Conservation (phyloP, 2,329 filamentous ascomycete species). For the Botrytis cinerea region DNA sequence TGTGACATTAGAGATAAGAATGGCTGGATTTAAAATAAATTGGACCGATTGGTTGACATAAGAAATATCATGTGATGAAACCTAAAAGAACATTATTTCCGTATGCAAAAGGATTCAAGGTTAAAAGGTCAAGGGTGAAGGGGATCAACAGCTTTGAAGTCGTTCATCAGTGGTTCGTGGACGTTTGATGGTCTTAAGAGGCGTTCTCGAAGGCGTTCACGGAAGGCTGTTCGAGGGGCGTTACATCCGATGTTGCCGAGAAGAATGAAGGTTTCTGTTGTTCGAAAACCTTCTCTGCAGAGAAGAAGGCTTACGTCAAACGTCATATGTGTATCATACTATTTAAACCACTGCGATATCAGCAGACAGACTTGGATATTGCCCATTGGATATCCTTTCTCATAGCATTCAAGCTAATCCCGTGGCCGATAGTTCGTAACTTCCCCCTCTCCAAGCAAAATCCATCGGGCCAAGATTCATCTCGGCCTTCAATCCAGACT, state of each 20-base stretch:
- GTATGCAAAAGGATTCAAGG: not conserved
- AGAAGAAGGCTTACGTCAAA: not conserved
- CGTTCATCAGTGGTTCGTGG: not conserved
- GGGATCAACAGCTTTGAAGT: not conserved
- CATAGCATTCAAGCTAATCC: not conserved
- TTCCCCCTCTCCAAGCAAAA: not conserved
- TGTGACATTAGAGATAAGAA: conserved; percentile 6
- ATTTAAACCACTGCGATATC: not conserved
- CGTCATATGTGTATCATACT: not conserved
- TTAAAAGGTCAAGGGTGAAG: not conserved
- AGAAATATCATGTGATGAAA: conserved; percentile 8
- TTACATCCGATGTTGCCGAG: not conserved
- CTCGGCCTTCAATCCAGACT: conserved; percentile 2
- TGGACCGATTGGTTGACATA: conserved; percentile 13
- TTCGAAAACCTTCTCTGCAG: conserved; percentile 3
- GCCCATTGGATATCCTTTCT: not conserved
- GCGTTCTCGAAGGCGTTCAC: not conserved
- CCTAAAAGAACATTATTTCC: not conserved
- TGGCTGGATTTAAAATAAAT: not conserved
- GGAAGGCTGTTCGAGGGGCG: not conserved
- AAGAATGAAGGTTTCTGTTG: not conserved
- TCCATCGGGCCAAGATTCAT: not conserved
- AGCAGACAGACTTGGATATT: not conserved
- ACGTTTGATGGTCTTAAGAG: not conserved
- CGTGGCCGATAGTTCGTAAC: not conserved